Conservation (phyloP, 441 rosid genomes). For the Viola pubescens region DNA sequence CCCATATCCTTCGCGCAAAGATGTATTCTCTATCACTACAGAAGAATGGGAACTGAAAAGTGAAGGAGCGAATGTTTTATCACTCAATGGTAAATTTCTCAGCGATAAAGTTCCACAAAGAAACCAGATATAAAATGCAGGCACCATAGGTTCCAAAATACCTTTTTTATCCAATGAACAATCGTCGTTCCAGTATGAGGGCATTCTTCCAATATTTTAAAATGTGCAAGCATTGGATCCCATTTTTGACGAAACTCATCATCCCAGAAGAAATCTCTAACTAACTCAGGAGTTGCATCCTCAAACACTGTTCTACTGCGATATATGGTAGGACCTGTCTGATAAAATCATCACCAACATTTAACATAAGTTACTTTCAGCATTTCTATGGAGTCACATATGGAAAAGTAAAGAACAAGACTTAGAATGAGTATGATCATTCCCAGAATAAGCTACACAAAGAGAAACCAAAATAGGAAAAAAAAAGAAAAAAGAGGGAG, state of each 20-base stretch:
- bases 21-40: slow-evolving; percentile 92
- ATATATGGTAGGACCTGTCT: slow-evolving; percentile 56
- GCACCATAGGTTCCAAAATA: slow-evolving; percentile 8
- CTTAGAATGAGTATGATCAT: slow-evolving; percentile 1
- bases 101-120: slow-evolving; percentile 6
- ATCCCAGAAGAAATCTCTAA: slow-evolving; percentile 97
- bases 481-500: no score
- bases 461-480: no score
- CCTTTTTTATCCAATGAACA: slow-evolving; percentile 88
- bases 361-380: slow-evolving; percentile 7
- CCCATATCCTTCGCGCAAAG: slow-evolving; percentile 88
- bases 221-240: slow-evolving; percentile 84
- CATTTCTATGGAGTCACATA: slow-evolving; percentile 2
- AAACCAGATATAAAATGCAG: slow-evolving; percentile 9
- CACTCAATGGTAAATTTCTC: slow-evolving; percentile 7
- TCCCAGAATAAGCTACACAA: slow-evolving; percentile 5
- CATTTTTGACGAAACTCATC: slow-evolving; percentile 91
- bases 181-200: slow-evolving; percentile 55
- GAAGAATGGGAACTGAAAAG: slow-evolving; percentile 87
- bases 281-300: slow-evolving; percentile 72
- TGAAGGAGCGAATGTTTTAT: slow-evolving; percentile 13
- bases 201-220: slow-evolving; percentile 63
- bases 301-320: slow-evolving; percentile 86
- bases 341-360: slow-evolving; percentile 28
- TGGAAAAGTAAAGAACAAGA: slow-evolving; percentile 2